A percentile compares a stretch with the other conserved stretches of the same genome.
phyloP scores from a whole-genome alignment of 2,329 filamentous ascomycete genomes.

The Xylariaceae sp. region DNA sequence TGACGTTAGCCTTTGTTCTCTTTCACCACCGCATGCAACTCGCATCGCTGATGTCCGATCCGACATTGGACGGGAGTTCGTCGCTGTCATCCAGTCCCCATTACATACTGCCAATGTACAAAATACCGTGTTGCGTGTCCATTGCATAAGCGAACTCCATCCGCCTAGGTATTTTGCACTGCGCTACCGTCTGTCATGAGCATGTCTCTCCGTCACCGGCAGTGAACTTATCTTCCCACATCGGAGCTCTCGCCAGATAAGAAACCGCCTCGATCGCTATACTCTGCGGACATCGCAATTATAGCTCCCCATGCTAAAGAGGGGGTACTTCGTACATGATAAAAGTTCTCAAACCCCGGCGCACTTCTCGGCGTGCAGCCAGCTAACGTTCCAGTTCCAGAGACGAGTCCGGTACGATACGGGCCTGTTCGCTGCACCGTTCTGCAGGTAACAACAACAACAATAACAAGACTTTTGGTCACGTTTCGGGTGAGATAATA shows the following conservation, averaged over 20 bases:
- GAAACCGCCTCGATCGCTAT: background rate
- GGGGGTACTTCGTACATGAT: no score
- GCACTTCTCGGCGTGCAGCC: background rate
- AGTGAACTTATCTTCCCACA: background rate
- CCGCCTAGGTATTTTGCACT: no score
- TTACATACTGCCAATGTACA: no score
- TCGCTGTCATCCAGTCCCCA: no score
- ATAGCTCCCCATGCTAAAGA: background rate
- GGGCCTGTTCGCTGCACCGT: background rate
- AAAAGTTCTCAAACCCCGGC: background rate
- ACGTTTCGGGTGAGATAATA: constrained; percentile 13
- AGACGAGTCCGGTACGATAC: background rate
- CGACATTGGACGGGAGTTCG: no score
- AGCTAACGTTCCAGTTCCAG: background rate
- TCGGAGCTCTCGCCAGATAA: background rate
- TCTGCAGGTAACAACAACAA: constrained; percentile 11
- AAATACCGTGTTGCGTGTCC: background rate
- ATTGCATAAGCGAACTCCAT: background rate
- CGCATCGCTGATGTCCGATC: no score
- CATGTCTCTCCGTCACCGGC: background rate
- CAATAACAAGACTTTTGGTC: background rate
- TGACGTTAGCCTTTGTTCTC: no score
- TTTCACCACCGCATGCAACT: no score
- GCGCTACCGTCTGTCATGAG: background rate
- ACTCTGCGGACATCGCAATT: background rate